A percentile compares a stretch with the other conserved stretches of the same genome.
Evolutionary conservation across 2,329 filamentous ascomycete genomes (phyloP).

Genomic region (Penicillium glabrum): DNA sequence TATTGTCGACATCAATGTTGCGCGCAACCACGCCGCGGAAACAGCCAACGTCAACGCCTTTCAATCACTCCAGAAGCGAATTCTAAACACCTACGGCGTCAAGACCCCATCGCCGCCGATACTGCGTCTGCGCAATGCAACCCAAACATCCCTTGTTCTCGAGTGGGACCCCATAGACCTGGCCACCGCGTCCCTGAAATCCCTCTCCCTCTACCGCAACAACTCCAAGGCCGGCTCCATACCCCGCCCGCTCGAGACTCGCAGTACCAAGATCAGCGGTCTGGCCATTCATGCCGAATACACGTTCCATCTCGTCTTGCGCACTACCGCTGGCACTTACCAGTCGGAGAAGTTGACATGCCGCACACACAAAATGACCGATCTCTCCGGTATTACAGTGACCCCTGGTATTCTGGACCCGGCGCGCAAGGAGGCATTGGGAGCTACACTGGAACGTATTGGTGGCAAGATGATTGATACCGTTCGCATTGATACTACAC

Average conservation of each 20-base stretch:
- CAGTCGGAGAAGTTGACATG: constrained; percentile 80
- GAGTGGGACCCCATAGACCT: constrained; percentile 97
- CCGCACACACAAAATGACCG: constrained; percentile 97
- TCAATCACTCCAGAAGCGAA: constrained; percentile 80
- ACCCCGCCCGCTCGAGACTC: constrained; percentile 79
- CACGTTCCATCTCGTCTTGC: constrained; percentile 86
- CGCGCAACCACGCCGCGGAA: constrained; percentile 81
- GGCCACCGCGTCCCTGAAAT: constrained; percentile 87
- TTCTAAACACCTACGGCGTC: constrained; percentile 82
- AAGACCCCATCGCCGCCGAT: constrained; percentile 72
- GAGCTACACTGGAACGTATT: constrained; percentile 77
- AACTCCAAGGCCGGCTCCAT: constrained; percentile 96
- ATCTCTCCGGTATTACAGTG: constrained; percentile 91
- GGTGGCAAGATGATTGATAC: constrained; percentile 88
- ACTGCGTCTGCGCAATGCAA: constrained; percentile 92
- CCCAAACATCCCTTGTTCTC: constrained; percentile 95
- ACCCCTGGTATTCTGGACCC: constrained; percentile 83
- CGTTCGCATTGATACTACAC: constrained; percentile 94
- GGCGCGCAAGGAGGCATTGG: constrained; percentile 69
- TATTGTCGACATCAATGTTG: constrained; percentile 96
- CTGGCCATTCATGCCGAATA: constrained; percentile 97
- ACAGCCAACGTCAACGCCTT: constrained; percentile 72
- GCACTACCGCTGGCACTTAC: constrained; percentile 86
- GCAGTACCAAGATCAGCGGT: constrained; percentile 94
- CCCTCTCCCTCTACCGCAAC: constrained; percentile 89